A percentile compares a stretch with the other conserved stretches of the same genome.
Conservation (phyloP, 257 asterid genomes). For the Coffea canephora region DNA sequence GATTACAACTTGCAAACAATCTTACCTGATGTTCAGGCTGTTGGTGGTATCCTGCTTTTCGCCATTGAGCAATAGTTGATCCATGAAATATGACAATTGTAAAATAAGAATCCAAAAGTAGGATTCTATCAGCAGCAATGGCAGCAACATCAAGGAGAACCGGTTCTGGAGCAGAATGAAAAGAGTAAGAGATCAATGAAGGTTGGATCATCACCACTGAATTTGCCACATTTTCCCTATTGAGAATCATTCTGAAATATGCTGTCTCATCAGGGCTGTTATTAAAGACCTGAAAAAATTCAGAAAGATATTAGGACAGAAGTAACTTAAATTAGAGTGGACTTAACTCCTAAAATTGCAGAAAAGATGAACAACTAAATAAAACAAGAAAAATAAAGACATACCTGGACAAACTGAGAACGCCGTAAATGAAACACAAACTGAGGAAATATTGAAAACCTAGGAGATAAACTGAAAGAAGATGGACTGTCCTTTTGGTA, state of each 20-base stretch:
- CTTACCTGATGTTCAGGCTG: conserved; percentile 87
- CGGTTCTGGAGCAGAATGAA: conserved; percentile 91
- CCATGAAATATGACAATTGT: conserved; percentile 95
- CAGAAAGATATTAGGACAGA: conserved; percentile 4
- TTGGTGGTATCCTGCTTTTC: conserved; percentile 92
- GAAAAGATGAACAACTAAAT: conserved; percentile 8
- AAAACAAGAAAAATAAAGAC: conserved; percentile 12
- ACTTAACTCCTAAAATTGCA: not conserved
- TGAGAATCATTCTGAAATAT: conserved; percentile 83
- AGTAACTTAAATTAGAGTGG: not conserved
- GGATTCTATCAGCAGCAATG: conserved; percentile 89
- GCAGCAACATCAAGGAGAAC: conserved; percentile 95
- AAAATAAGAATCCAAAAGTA: conserved; percentile 90
- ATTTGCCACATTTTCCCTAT: conserved; percentile 87
- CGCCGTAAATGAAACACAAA: conserved; percentile 90
- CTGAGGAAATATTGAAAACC: conserved; percentile 95
- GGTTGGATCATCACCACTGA: conserved; percentile 99
- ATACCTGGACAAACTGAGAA: conserved; percentile 95
- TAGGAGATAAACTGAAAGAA: conserved; percentile 82
- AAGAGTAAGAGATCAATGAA: conserved; percentile 89
- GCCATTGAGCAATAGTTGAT: conserved; percentile 91
- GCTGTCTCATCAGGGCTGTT: conserved; percentile 99
- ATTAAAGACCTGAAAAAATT: conserved; percentile 73
- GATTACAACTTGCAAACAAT: conserved; percentile 13
- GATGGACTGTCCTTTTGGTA: conserved; percentile 93